Conservation (phyloP, 148 eudicot species). For the Diospyros kaki region DNA sequence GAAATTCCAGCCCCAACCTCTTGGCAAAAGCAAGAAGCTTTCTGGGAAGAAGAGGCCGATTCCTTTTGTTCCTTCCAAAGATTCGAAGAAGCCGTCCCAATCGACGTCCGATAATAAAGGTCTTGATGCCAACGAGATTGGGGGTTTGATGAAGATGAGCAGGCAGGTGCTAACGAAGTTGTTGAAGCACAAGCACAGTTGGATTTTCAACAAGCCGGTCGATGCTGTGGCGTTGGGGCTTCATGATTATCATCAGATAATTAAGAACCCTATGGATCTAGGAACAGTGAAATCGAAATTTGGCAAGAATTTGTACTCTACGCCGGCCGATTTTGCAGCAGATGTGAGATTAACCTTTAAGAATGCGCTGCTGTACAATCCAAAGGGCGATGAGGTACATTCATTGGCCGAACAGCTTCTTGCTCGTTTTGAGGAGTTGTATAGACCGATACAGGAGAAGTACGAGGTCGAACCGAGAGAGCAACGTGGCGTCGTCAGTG, state of each 20-base stretch:
- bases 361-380: constrained; percentile 74
- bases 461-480: constrained; percentile 19
- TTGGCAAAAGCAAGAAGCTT: constrained; percentile 24
- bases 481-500: constrained; percentile 8
- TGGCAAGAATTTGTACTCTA: constrained; percentile 26
- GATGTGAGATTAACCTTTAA: constrained; percentile 71
- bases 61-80: constrained; percentile 18
- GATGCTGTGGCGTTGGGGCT: constrained; percentile 41
- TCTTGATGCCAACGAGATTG: constrained; percentile 13
- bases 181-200: constrained; percentile 38
- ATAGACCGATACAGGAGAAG: constrained; percentile 41
- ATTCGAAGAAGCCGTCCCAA: constrained; percentile 11
- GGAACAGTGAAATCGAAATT: constrained; percentile 48
- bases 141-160: constrained; percentile 41
- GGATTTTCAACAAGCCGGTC: constrained; percentile 44
- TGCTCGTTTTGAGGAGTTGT: constrained; percentile 52
- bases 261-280: constrained; percentile 56
- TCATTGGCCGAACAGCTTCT: constrained; percentile 46
- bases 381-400: constrained; percentile 65
- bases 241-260: constrained; percentile 51
- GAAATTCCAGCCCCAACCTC: constrained; percentile 16
- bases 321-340: constrained; percentile 56
- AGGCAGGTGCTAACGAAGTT: constrained; percentile 33
- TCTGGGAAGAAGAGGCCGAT: constrained; percentile 30
- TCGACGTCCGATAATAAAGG: constrained; percentile 13